These are phyloP conservation scores for Salmacisia buchloeana DNA, from an alignment of 1,284 basidiomycete species.

Conservation along the genomic window DNA sequence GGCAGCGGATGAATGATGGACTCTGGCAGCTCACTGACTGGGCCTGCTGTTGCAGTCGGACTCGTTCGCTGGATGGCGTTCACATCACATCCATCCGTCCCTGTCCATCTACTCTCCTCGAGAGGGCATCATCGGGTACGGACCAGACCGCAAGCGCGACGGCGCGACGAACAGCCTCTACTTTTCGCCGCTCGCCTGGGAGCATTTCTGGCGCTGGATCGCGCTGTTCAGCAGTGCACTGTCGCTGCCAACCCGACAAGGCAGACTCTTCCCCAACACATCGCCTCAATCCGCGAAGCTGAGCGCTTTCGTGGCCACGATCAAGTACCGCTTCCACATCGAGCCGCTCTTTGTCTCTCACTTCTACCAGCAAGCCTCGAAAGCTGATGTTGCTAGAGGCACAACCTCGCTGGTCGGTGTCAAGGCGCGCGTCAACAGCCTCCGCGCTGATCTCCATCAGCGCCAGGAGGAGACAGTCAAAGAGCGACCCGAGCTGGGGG, in stretches of 20 bases:
- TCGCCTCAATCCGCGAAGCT: constrained; percentile 79
- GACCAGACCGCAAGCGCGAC: constrained; percentile 22
- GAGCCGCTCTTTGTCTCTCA: constrained; percentile 78
- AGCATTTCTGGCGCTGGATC: constrained; percentile 93
- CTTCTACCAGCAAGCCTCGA: constrained; percentile 73
- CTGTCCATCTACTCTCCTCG: constrained; percentile 68
- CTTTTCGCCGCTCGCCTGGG: constrained; percentile 76
- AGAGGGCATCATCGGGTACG: constrained; percentile 39
- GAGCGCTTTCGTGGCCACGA: constrained; percentile 76
- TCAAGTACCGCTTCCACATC: constrained; percentile 83
- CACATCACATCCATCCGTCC: constrained; percentile 89
- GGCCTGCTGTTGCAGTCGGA: constrained; percentile 54
- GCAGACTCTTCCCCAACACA: constrained; percentile 68
- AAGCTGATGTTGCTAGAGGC: constrained; percentile 71
- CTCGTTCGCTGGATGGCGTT: constrained; percentile 82
- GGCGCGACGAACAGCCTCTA: constrained; percentile 66
- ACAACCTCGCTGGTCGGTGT: constrained; percentile 72
- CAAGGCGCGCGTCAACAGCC: constrained; percentile 73
- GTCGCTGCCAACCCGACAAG: constrained; percentile 80
- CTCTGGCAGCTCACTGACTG: background rate
- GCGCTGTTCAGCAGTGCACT: constrained; percentile 72
- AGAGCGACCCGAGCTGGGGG: constrained; percentile 48
- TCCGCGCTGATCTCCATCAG: constrained; percentile 88
- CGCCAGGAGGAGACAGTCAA: constrained; percentile 68
- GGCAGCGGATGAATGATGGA: constrained; percentile 51